A percentile compares a stretch with the other conserved stretches of the same genome.
phyloP scores from a whole-genome alignment of 768 basidiomycete species.

The Xerocomellus dryophilus region DNA sequence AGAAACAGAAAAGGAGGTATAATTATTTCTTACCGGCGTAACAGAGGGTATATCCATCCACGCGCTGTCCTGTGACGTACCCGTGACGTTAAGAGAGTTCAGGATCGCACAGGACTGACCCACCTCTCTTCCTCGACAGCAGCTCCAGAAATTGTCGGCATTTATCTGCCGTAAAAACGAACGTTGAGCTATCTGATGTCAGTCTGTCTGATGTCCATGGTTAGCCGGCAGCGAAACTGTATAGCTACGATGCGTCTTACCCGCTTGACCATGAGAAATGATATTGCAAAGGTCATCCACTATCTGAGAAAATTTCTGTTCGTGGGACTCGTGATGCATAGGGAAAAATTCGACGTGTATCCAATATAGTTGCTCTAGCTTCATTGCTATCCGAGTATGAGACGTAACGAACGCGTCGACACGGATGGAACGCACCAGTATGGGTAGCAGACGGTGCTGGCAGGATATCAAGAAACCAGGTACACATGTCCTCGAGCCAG shows the following conservation, averaged over 20 bases:
- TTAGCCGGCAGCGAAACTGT: neutral
- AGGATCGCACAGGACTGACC: slow-evolving; percentile 3
- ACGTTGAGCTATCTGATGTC: slow-evolving; percentile 59
- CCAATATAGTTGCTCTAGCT: slow-evolving; percentile 57
- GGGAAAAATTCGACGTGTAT: slow-evolving; percentile 61
- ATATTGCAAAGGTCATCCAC: slow-evolving; percentile 52
- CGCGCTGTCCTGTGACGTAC: slow-evolving; percentile 28
- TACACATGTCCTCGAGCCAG: slow-evolving; percentile 50
- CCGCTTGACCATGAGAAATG: slow-evolving; percentile 54
- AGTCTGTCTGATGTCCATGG: slow-evolving; percentile 44
- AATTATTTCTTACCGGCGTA: slow-evolving; percentile 37
- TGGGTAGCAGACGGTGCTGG: slow-evolving; percentile 50
- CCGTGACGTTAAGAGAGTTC: neutral
- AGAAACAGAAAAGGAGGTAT: neutral
- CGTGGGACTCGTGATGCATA: slow-evolving; percentile 45
- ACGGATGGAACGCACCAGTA: slow-evolving; percentile 41
- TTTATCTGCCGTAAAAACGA: slow-evolving; percentile 48
- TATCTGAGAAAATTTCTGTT: slow-evolving; percentile 30
- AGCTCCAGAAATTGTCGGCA: slow-evolving; percentile 50
- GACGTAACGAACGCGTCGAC: neutral
- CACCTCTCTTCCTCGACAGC: slow-evolving; percentile 46
- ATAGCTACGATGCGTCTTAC: slow-evolving; percentile 31
- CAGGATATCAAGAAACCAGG: slow-evolving; percentile 42
- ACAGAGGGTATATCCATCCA: slow-evolving; percentile 45
- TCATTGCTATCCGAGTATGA: slow-evolving; percentile 36